Evolutionary conservation across 768 basidiomycete genomes (phyloP).

Genomic region (Mycena sanguinolenta): DNA sequence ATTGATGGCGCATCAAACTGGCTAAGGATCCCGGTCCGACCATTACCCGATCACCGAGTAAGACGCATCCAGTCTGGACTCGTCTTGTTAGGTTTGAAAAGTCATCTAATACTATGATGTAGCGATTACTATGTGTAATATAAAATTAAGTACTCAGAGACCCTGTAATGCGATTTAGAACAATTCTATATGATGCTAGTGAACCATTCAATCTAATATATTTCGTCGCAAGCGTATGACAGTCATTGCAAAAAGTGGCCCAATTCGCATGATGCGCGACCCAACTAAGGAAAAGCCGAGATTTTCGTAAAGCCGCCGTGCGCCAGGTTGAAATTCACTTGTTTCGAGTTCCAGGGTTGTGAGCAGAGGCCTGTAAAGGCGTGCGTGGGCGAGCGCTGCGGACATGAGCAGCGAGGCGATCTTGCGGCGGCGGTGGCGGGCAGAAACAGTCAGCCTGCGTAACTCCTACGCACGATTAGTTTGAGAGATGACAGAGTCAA

Average conservation of each 20-base stretch:
- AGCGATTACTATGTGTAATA: too few species aligned
- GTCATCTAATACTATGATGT: too few species aligned
- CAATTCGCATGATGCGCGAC: not conserved
- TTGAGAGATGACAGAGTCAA: too few species aligned
- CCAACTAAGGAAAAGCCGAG: not conserved
- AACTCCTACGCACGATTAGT: conserved; percentile 20
- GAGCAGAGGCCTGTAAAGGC: not conserved
- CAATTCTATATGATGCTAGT: too few species aligned
- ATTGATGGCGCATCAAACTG: too few species aligned
- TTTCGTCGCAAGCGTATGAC: not conserved
- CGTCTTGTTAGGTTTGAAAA: too few species aligned
- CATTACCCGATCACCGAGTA: too few species aligned
- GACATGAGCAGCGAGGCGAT: conserved; percentile 36
- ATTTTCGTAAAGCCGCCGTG: conserved; percentile 6
- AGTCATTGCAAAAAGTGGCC: not conserved
- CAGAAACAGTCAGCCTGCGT: conserved; percentile 39
- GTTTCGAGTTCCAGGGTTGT: conserved; percentile 35
- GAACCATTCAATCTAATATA: not conserved
- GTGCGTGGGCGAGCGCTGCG: not conserved
- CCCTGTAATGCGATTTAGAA: too few species aligned
- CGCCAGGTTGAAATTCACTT: conserved; percentile 32
- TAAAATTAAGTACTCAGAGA: too few species aligned
- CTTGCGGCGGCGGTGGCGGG: conserved; percentile 32
- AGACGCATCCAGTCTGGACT: too few species aligned
- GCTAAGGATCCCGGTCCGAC: too few species aligned